Evolutionary conservation across 2,329 filamentous ascomycete species (phyloP).

Genomic region (Trichoderma hamatum): DNA sequence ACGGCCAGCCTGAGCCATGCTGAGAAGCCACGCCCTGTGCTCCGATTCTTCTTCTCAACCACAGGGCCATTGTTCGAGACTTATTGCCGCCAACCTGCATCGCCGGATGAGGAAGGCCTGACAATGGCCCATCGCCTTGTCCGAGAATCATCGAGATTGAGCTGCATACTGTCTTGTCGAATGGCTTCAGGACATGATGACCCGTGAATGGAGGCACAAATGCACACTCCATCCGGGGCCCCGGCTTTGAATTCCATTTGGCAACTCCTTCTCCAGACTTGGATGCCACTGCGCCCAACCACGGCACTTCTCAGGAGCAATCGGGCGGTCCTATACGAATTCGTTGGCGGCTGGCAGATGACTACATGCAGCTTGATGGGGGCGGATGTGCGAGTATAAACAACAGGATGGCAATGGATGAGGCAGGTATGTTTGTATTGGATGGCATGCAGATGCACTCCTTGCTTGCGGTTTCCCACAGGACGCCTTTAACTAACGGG

Average conservation of each 20-base stretch:
- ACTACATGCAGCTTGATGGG: conserved; percentile 17
- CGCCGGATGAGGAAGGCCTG: background rate
- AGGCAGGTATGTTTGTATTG: conserved; percentile 16
- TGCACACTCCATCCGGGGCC: conserved; percentile 1
- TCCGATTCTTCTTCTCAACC: background rate
- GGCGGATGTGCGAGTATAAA: conserved; percentile 1
- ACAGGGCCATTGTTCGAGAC: background rate
- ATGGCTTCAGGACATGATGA: background rate
- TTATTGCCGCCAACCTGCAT: background rate
- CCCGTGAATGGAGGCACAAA: background rate
- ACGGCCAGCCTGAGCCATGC: background rate
- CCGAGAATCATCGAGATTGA: background rate
- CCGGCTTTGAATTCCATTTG: background rate
- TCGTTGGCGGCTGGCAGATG: conserved; percentile 11
- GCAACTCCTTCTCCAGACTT: background rate
- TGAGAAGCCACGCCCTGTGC: background rate
- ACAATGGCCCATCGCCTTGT: background rate
- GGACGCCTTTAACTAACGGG: background rate
- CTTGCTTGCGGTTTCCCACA: background rate
- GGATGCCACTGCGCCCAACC: background rate
- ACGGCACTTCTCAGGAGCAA: conserved; percentile 1
- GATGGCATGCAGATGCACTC: background rate
- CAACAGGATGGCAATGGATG: background rate
- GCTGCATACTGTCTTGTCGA: background rate
- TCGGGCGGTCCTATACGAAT: background rate